Evolutionary conservation across 2,329 filamentous ascomycete genomes (phyloP).

Genomic region (Trichoderma aggressivum): DNA sequence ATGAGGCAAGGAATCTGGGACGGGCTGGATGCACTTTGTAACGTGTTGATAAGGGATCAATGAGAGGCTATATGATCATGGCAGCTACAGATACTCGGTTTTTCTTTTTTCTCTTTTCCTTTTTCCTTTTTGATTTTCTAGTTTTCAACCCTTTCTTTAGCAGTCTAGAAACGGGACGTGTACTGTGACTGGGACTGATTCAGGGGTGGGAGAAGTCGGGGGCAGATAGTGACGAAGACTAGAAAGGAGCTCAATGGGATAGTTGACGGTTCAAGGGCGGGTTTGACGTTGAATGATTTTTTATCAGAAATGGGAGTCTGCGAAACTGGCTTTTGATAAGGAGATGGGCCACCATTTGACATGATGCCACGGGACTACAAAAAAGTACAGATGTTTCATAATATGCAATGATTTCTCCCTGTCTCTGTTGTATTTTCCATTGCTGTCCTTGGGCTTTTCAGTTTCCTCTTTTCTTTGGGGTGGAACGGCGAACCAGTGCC

Average conservation of each 20-base stretch:
- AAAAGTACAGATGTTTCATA: constrained; percentile 1
- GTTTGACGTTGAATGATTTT: not conserved
- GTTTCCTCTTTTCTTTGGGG: not conserved
- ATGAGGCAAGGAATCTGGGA: not conserved
- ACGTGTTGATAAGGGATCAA: not conserved
- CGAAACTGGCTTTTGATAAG: not conserved
- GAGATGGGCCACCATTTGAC: not conserved
- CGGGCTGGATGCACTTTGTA: not conserved
- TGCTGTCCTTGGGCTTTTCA: not conserved
- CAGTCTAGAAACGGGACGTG: not conserved
- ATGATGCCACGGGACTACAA: constrained; percentile 1
- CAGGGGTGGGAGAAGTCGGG: not conserved
- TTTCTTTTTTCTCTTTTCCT: not conserved
- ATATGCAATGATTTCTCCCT: not conserved
- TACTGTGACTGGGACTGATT: constrained; percentile 3
- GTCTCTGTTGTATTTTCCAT: not conserved
- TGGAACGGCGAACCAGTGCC: not conserved
- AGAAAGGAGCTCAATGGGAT: not conserved
- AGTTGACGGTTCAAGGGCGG: not conserved
- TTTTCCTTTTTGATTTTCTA: not conserved
- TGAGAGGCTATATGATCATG: not conserved
- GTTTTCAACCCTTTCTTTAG: not conserved
- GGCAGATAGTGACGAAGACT: not conserved
- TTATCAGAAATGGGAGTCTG: not conserved
- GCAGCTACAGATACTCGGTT: not conserved